Conservation (phyloP, 176 grass and related monocot genomes). For the Miscanthus lutarioriparius region DNA sequence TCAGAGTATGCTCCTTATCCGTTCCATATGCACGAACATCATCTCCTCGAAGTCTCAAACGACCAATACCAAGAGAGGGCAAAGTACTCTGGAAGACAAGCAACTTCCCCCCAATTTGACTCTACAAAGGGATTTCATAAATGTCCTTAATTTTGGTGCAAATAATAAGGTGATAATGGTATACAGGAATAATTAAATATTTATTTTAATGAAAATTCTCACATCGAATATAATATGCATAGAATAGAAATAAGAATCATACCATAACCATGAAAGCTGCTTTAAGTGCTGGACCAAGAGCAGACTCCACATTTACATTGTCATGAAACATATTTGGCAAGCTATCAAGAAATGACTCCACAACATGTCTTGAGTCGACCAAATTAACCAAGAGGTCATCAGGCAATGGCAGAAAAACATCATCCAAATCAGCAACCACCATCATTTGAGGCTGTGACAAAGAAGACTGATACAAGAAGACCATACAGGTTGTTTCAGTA, state of each 20-base stretch:
- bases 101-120: constrained; percentile 92
- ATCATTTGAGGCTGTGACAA: constrained; percentile 95
- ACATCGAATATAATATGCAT: constrained; percentile 28
- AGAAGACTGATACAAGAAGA: constrained; percentile 70
- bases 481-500: constrained; percentile 16
- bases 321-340: constrained; percentile 94
- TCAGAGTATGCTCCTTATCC: constrained; percentile 83
- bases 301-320: constrained; percentile 90
- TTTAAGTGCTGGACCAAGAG: constrained; percentile 87
- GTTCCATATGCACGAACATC: constrained; percentile 91
- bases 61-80: constrained; percentile 85
- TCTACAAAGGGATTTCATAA: constrained; percentile 49
- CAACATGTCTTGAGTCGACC: constrained; percentile 77
- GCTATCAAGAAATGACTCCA: constrained; percentile 89
- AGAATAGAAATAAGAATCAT: constrained; percentile 35
- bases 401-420: constrained; percentile 89
- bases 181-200: not conserved
- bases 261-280: constrained; percentile 99
- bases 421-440: constrained; percentile 86
- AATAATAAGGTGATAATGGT: constrained; percentile 24
- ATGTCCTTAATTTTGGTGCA: constrained; percentile 31
- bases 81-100: constrained; percentile 91
- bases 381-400: constrained; percentile 97
- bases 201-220: not conserved
- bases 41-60: constrained; percentile 86